Evolutionary conservation across 352 stramenopile genomes (phyloP).

Genomic region (Phytophthora gonapodyides): DNA sequence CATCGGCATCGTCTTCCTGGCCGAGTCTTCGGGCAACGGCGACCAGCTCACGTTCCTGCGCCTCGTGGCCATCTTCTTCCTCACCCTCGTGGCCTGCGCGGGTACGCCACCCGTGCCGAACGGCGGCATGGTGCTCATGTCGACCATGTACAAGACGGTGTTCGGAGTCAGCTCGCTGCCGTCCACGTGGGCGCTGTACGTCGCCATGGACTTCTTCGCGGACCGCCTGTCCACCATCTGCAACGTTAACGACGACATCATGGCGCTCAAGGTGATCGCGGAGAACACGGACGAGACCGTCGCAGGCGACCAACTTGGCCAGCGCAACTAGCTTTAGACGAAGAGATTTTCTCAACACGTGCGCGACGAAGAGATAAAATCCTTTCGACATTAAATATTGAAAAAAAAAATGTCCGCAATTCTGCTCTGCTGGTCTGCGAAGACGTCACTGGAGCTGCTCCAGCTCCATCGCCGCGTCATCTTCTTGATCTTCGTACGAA

Average conservation of each 20-base stretch:
- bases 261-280: constrained; percentile 76
- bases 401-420: no score
- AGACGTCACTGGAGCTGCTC: constrained; percentile 7
- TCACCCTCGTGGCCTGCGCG: constrained; percentile 58
- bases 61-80: constrained; percentile 55
- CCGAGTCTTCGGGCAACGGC: constrained; percentile 61
- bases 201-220: constrained; percentile 68
- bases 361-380: neutral
- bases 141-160: constrained; percentile 66
- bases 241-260: constrained; percentile 84
- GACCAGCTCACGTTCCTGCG: constrained; percentile 52
- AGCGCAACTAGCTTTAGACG: constrained; percentile 41
- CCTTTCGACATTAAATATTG: no score
- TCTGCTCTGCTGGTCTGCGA: no score
- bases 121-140: constrained; percentile 55
- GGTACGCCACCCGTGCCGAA: constrained; percentile 61
- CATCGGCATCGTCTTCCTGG: constrained; percentile 64
- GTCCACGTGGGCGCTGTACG: constrained; percentile 58
- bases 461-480: constrained; percentile 3
- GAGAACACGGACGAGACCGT: constrained; percentile 77
- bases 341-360: no score
- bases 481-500: constrained; percentile 29
- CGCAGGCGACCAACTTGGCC: constrained; percentile 54
- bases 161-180: constrained; percentile 54
- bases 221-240: constrained; percentile 70